These are phyloP conservation scores for Zymoseptoria crescenta DNA, from an alignment of 2,329 filamentous ascomycete species.

Conservation along the genomic window DNA sequence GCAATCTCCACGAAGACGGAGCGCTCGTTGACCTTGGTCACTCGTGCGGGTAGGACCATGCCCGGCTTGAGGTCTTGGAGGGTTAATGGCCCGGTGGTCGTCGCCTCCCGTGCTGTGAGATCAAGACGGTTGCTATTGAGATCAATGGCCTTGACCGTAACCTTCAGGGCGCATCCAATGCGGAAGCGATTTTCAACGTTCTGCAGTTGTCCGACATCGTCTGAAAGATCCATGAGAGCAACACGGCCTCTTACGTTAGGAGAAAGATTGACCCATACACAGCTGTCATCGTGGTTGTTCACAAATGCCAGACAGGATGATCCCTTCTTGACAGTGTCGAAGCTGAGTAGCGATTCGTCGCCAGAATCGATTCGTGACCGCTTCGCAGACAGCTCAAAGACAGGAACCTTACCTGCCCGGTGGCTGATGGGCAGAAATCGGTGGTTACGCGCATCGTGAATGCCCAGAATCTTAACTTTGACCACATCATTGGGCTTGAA, in stretches of 20 bases:
- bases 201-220: conserved; percentile 71
- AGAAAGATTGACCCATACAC: conserved; percentile 83
- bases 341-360: conserved; percentile 56
- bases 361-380: conserved; percentile 27
- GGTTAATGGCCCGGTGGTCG: conserved; percentile 48
- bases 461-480: conserved; percentile 68
- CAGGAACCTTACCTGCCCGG: conserved; percentile 64
- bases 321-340: conserved; percentile 66
- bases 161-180: conserved; percentile 77
- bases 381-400: conserved; percentile 83
- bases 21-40: conserved; percentile 79
- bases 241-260: conserved; percentile 82
- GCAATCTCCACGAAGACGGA: conserved; percentile 80
- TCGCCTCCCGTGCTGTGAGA: conserved; percentile 42
- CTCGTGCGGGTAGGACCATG: conserved; percentile 71
- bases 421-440: conserved; percentile 88
- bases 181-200: conserved; percentile 76
- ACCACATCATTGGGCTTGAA: conserved; percentile 67
- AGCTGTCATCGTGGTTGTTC: conserved; percentile 76
- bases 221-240: conserved; percentile 72
- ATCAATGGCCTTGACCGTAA: conserved; percentile 70
- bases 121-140: conserved; percentile 67
- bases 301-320: conserved; percentile 73
- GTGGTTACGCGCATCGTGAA: conserved; percentile 85
- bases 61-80: conserved; percentile 68